These are phyloP conservation scores for Camellia sinensis DNA, from an alignment of 148 eudicot species.

Conservation along the genomic window DNA sequence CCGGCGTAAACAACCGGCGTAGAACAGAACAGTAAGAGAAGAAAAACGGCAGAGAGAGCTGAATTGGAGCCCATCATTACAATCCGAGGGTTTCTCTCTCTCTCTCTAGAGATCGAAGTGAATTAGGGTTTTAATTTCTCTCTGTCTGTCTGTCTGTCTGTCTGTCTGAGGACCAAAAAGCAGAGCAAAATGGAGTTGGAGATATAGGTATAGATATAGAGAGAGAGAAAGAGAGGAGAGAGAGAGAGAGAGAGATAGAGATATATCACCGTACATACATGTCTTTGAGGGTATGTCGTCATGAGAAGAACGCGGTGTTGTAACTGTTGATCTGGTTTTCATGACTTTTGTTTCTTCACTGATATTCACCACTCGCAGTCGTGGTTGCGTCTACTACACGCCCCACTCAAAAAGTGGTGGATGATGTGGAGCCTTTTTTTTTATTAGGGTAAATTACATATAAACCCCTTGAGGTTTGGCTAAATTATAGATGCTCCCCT, in stretches of 20 bases:
- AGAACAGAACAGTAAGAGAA: slow-evolving; percentile 18
- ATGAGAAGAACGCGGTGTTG: slow-evolving; percentile 9
- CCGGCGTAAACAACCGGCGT: slow-evolving; percentile 53
- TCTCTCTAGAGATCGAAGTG: slow-evolving; percentile 5
- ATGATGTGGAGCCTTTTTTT: too few species aligned
- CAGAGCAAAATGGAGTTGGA: not conserved
- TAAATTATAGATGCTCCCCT: too few species aligned
- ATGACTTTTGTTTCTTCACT: too few species aligned
- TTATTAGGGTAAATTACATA: too few species aligned
- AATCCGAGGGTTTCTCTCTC: not conserved
- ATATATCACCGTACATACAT: too few species aligned
- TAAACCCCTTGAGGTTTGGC: too few species aligned
- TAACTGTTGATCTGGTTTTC: slow-evolving; percentile 15
- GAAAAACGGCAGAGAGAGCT: slow-evolving; percentile 8
- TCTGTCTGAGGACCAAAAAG: not conserved
- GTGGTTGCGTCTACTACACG: not conserved
- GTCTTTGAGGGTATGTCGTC: too few species aligned
- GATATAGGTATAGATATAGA: not conserved
- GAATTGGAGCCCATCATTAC: slow-evolving; percentile 20
- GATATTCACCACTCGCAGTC: not conserved
- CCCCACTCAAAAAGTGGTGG: not conserved
- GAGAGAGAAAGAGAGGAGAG: too few species aligned
- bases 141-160: not conserved
- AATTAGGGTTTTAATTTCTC: slow-evolving; percentile 15
- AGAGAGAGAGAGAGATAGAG: too few species aligned